Base-by-base conservation (phyloP, 2,329 filamentous ascomycete species). In the Rutstroemia sp. region DNA sequence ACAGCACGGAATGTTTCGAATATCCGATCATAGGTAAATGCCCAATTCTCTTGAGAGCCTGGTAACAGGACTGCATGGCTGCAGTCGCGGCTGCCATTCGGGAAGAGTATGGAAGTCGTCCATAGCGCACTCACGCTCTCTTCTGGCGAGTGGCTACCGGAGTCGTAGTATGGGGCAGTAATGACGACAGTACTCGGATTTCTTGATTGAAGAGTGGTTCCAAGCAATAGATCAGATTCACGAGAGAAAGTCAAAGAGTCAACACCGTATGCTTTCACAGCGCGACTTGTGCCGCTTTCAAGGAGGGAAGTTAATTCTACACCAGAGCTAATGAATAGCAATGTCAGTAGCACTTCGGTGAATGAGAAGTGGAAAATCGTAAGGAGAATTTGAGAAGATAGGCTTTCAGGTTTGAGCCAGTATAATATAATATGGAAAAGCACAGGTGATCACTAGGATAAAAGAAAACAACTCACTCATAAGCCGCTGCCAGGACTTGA, bases 71-170 rank as follows among this genome's bases (percentile, higher is more conserved):
- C 83, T 19, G 87, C 87, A 71, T 92, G 87, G 63, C 86, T 90
- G 67, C 87, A 91, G 62, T 89, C 86, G 50, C 83, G 81, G 62
- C 85, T 90, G n/a, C 83, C 86, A 63, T 91, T 89, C 3, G 89
- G 88, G 56, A 92, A 92, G 3, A 94, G 74, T 47, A 94, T 92
- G 37, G 90, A 91, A 0, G 88, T 90, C 6, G 89, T 92, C 89
- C 89, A 94, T 66, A 92, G 79, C 23, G 85, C 81, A 67, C 85
- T 87, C 59, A 90, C 79, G 60, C 84, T 80, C 57, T 88, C 82
- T 58, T 86, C 83, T 12, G 76, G 79, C 60, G 86, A 76, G 50
- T 83, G 78, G 62, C 81, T 82, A 38, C 85, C 85, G 0, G 84
- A 87, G 44, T 88, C 85, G 69, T 89, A 90, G 66, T 91, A 91